Conservation (phyloP, 2,329 filamentous ascomycete genomes). For the Triangularia verruculosa region DNA sequence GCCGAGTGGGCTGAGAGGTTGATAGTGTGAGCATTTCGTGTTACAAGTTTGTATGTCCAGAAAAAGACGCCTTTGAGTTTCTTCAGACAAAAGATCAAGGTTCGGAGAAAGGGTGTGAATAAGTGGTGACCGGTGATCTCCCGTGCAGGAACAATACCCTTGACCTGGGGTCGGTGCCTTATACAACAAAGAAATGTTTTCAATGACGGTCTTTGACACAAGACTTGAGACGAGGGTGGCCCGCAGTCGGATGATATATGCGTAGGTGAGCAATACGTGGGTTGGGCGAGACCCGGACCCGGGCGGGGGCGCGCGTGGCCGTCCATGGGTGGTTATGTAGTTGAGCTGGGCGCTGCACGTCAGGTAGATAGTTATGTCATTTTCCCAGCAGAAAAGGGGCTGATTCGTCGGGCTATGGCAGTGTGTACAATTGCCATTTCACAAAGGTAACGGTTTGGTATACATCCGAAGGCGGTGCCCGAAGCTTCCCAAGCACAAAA, state of each 20-base stretch:
- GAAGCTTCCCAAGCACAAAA: not conserved
- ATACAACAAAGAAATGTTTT: not conserved
- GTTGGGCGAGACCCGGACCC: not conserved
- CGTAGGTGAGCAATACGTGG: not conserved
- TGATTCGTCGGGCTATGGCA: slow-evolving; percentile 13
- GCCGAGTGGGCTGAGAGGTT: not conserved
- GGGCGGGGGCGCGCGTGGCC: not conserved
- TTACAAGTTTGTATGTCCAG: not conserved
- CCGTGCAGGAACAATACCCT: not conserved
- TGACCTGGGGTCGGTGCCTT: not conserved
- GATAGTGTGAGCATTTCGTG: not conserved
- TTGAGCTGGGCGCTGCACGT: not conserved
- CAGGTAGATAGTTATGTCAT: not conserved
- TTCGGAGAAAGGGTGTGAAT: not conserved
- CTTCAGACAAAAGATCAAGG: not conserved
- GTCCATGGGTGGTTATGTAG: not conserved
- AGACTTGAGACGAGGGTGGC: slow-evolving; percentile 6
- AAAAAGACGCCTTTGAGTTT: not conserved
- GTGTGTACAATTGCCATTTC: slow-evolving; percentile 2
- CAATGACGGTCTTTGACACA: slow-evolving; percentile 6
- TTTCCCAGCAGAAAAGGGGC: slow-evolving; percentile 1
- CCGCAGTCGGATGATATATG: not conserved
- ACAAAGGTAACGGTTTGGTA: not conserved
- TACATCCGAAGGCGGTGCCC: not conserved
- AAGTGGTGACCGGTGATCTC: not conserved